These are phyloP conservation scores for Blyttiomyces sp. DNA, from an alignment of 371 early-diverging fungal genomes.

Conservation along the genomic window DNA sequence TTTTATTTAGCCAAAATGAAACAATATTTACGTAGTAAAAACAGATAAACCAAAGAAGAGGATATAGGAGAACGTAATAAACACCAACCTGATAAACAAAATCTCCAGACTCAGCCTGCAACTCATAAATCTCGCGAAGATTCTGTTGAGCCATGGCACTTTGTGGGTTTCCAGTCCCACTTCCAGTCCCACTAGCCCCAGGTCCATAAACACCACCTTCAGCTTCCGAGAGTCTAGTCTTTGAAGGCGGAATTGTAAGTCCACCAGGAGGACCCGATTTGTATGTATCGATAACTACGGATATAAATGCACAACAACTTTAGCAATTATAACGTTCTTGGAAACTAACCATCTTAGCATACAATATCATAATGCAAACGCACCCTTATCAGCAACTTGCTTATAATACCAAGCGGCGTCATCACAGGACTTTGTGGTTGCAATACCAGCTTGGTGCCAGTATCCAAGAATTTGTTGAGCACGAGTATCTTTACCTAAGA, in stretches of 20 bases:
- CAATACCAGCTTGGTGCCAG: conserved; percentile 78
- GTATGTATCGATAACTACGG: conserved; percentile 64
- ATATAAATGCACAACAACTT: no score
- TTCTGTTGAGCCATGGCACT: conserved; percentile 64
- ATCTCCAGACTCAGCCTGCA: conserved; percentile 70
- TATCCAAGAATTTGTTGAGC: conserved; percentile 87
- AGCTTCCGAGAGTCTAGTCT: conserved; percentile 71
- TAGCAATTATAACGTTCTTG: neutral
- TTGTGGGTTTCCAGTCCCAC: conserved; percentile 29
- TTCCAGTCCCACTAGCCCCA: conserved; percentile 60
- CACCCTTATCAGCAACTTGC: conserved; percentile 75
- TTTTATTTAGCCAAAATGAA: neutral
- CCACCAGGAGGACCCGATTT: conserved; percentile 83
- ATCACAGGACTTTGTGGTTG: conserved; percentile 72
- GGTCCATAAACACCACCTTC: conserved; percentile 81
- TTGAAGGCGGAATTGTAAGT: conserved; percentile 59
- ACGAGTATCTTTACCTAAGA: conserved; percentile 64
- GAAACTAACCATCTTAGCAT: neutral
- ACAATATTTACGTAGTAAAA: no score
- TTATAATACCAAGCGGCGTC: conserved; percentile 75
- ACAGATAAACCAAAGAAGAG: no score
- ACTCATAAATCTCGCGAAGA: conserved; percentile 72
- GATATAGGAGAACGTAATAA: no score
- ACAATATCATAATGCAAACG: neutral
- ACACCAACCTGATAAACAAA: conserved; percentile 54